Evolutionary conservation across 495 filamentous ascomycete genomes (phyloP), one percentile per base, ranked within the genome.

Genomic region (Podospora fimiseda): DNA sequence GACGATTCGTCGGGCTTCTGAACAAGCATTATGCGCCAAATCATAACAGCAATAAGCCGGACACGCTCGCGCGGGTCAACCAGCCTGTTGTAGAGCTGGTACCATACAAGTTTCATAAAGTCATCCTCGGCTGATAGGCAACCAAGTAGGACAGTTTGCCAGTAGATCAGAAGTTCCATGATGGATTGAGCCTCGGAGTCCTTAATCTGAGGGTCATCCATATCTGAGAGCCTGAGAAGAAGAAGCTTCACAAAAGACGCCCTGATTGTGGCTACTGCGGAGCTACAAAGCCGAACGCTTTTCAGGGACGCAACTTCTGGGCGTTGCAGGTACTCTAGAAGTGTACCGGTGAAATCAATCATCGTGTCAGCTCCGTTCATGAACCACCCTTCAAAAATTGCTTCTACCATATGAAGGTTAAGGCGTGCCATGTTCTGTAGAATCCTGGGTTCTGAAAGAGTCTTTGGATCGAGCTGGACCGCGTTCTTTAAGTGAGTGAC

Each of bases 311-410:
- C 79, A 22, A 98, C 72, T 18, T 95, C 90, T 1, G 94, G 88
- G 27, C 86, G 81, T 62, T 96, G 89, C 13, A 96, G 74, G 65
- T 94, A 89, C 62, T 97, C 92, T 14, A 98, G 66, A 18, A 96
- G 65, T 6, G 79, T 79, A 2, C 90, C 93, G n/a, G 85, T 78
- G 56, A 95, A 94, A 58, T 97, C 89, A n/a, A 96, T 70, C 48
- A 88, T 80, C 2, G 82, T 73, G 47, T 88, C 83, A 9, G 86
- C 89, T 4, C 92, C 93, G 53, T 90, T 82, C 40, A 95, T 78
- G 61, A 96, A 96, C 89, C 89, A 95, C 24, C 93, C 93, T 69
- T 98, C 93, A 58, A 89, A 96, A 14, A 96, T 82, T 23, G 89
- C 88, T 69, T 98, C 94, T 0, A 82, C 79, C 61, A 96, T 77